These are phyloP conservation scores for Litsea cubeba DNA, from an alignment of 164 flowering plant genomes.

Conservation along the genomic window DNA sequence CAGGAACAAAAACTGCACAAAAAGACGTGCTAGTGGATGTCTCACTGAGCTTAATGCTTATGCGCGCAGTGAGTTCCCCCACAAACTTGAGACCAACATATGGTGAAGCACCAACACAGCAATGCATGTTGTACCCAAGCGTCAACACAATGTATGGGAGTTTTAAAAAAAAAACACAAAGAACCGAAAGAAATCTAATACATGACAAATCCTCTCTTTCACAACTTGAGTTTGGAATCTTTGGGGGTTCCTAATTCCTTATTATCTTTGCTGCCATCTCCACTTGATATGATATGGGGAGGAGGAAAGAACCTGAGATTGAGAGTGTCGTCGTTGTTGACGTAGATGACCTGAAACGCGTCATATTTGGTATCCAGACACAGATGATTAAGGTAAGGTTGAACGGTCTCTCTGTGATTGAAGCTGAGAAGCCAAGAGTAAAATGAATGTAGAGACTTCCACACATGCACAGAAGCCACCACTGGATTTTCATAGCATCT, in stretches of 20 bases:
- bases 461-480: conserved; percentile 35
- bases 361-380: conserved; percentile 40
- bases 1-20: too few relatives aligned
- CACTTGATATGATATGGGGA: background rate
- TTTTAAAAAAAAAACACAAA: too few relatives aligned
- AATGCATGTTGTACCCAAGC: too few relatives aligned
- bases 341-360: conserved; percentile 43
- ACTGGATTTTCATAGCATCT: conserved; percentile 21
- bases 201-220: background rate
- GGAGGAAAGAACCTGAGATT: conserved; percentile 10
- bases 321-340: conserved; percentile 25
- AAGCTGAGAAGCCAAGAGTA: conserved; percentile 45
- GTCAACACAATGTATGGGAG: too few relatives aligned
- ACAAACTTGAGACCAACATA: too few relatives aligned
- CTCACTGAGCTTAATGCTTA: too few relatives aligned
- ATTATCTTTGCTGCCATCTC: background rate
- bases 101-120: too few relatives aligned
- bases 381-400: conserved; percentile 30
- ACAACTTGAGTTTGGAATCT: background rate
- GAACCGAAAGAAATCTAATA: too few relatives aligned
- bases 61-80: too few relatives aligned
- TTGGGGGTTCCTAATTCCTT: background rate
- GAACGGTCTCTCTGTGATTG: conserved; percentile 22
- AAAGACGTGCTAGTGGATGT: too few relatives aligned
- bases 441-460: conserved; percentile 48